phyloP scores from a whole-genome alignment of 2,329 filamentous ascomycete genomes.

The Ilyonectria robusta region DNA sequence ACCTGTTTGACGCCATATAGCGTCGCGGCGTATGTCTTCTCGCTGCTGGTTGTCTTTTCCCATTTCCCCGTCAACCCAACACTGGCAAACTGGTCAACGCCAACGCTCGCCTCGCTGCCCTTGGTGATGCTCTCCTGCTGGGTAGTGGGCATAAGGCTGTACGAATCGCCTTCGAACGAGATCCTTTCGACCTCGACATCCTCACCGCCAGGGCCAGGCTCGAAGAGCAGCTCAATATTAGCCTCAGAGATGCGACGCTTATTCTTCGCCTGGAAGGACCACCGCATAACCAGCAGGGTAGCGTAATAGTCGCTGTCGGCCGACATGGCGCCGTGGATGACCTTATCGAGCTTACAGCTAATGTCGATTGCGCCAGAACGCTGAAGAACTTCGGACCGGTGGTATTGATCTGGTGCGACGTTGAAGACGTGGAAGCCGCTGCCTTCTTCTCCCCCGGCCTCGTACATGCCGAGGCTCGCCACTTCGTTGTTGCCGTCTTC shows the following conservation, averaged over 20 bases:
- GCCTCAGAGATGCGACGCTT: constrained; percentile 12
- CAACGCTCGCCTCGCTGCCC: background rate
- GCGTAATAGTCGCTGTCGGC: constrained; percentile 26
- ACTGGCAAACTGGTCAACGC: background rate
- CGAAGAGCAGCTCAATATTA: constrained; percentile 22
- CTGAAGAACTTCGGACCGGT: constrained; percentile 26
- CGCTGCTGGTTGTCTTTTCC: constrained; percentile 6
- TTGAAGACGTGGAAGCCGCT: constrained; percentile 30
- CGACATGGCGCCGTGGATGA: constrained; percentile 7
- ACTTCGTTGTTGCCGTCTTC: too few species aligned
- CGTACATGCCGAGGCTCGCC: constrained; percentile 6
- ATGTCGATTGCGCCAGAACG: constrained; percentile 27
- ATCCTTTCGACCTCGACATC: constrained; percentile 13
- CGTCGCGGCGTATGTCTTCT: background rate
- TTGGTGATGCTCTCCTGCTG: background rate
- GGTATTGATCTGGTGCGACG: constrained; percentile 18
- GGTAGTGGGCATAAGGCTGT: constrained; percentile 10
- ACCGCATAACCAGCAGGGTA: constrained; percentile 20
- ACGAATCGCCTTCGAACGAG: constrained; percentile 16
- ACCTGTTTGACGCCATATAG: constrained; percentile 8
- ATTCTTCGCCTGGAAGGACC: constrained; percentile 7
- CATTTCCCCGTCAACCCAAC: background rate
- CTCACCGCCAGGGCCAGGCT: rapidly evolving
- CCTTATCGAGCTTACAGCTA: constrained; percentile 13
- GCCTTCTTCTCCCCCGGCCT: constrained; percentile 13